phyloP scores from a whole-genome alignment of 352 stramenopile species.

The Phytophthora chlamydospora region DNA sequence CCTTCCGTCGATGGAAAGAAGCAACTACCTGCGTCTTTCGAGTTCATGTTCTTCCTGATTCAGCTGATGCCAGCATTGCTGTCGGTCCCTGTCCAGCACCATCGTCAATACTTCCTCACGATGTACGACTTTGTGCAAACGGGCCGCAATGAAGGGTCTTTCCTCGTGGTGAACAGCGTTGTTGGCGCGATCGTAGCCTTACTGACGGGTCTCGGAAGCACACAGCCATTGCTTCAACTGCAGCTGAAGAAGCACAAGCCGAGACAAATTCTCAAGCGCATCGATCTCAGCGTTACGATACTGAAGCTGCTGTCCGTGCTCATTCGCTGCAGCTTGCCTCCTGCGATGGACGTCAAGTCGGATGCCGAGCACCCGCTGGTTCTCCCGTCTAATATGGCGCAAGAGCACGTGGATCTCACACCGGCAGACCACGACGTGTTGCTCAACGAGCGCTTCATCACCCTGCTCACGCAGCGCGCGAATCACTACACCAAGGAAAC shows the following conservation, averaged over 20 bases:
- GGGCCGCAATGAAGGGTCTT: conserved; percentile 82
- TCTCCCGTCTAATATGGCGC: conserved; percentile 68
- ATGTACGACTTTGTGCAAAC: conserved; percentile 82
- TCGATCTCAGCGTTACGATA: conserved; percentile 72
- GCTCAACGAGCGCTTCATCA: conserved; percentile 78
- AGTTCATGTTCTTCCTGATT: conserved; percentile 84
- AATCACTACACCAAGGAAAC: conserved; percentile 82
- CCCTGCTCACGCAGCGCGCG: conserved; percentile 74
- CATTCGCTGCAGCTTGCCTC: conserved; percentile 70
- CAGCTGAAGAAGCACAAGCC: conserved; percentile 78
- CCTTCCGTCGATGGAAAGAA: conserved; percentile 31
- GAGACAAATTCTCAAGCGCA: conserved; percentile 76
- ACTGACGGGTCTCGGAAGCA: conserved; percentile 59
- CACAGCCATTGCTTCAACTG: conserved; percentile 64
- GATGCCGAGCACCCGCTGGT: conserved; percentile 33
- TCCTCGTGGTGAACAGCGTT: conserved; percentile 84
- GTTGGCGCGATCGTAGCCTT: conserved; percentile 77
- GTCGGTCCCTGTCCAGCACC: conserved; percentile 66
- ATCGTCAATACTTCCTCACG: conserved; percentile 77
- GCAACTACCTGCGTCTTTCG: conserved; percentile 71
- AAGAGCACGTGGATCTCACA: conserved; percentile 74
- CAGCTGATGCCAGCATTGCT: conserved; percentile 80
- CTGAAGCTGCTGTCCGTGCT: conserved; percentile 81
- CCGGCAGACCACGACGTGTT: conserved; percentile 65
- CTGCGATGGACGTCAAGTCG: conserved; percentile 65